phyloP scores from a whole-genome alignment of 140 eudicot genomes.

The Oenanthe javanica region DNA sequence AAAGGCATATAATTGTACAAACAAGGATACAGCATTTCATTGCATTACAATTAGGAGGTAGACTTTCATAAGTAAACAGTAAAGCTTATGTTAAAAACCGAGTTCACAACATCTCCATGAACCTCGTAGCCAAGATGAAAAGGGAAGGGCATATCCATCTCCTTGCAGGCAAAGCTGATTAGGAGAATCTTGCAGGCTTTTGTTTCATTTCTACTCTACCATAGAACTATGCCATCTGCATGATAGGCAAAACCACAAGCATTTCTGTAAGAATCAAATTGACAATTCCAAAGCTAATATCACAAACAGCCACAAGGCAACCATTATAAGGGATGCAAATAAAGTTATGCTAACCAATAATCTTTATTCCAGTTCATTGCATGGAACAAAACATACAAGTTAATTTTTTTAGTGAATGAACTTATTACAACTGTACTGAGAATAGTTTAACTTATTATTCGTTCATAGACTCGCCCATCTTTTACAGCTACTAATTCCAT shows the following conservation, averaged over 20 bases:
- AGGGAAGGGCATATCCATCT: neutral
- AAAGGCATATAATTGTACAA: neutral
- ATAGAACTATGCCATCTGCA: neutral
- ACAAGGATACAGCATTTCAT: neutral
- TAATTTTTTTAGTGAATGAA: neutral
- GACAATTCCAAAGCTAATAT: neutral
- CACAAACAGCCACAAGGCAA: neutral
- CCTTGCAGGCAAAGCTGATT: neutral
- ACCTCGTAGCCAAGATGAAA: neutral
- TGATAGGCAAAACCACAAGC: neutral
- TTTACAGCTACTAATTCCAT: neutral
- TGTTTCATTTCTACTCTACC: neutral
- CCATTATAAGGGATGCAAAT: neutral
- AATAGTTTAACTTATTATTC: neutral
- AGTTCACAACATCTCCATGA: neutral
- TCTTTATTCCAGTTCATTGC: neutral
- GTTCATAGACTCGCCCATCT: neutral
- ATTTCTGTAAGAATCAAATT: neutral
- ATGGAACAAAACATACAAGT: neutral
- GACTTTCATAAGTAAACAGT: neutral
- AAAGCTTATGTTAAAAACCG: neutral
- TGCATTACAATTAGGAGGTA: neutral
- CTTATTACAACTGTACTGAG: neutral
- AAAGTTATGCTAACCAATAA: neutral
- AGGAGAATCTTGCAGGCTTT: neutral